Percentiles rank a stretch among this genome's conserved stretches.
Evolutionary conservation across 257 asterid species (phyloP).

Genomic region (Solanum sitiens): DNA sequence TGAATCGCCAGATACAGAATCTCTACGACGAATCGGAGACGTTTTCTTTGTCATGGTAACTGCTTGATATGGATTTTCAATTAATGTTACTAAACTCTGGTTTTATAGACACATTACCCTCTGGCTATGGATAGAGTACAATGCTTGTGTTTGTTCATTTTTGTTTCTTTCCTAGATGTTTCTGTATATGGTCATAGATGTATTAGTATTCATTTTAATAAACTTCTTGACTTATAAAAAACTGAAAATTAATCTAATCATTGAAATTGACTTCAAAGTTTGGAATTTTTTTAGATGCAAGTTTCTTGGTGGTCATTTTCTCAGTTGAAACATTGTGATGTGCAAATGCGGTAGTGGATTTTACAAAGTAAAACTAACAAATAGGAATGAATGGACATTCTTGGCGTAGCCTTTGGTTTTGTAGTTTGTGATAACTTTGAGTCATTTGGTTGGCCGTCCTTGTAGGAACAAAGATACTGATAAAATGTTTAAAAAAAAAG

Average conservation of each 20-base stretch:
- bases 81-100: neutral
- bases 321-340: neutral
- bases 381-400: neutral
- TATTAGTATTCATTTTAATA: neutral
- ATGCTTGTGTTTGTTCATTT: neutral
- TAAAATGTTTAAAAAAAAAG: no score
- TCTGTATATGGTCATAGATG: neutral
- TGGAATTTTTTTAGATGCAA: neutral
- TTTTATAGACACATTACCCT: slow-evolving; percentile 3
- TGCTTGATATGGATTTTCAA: neutral
- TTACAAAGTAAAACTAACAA: neutral
- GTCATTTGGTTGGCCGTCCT: neutral
- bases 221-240: neutral
- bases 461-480: neutral
- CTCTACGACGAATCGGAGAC: slow-evolving; percentile 17
- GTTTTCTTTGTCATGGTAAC: slow-evolving; percentile 16
- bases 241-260: neutral
- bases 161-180: neutral
- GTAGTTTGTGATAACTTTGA: neutral
- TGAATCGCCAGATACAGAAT: slow-evolving; percentile 33
- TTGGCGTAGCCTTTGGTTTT: neutral
- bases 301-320: neutral
- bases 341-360: neutral
- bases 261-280: neutral
- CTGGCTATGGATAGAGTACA: neutral